Conservation (phyloP, 2,329 filamentous ascomycete genomes). For the Aspergillus sp. region DNA sequence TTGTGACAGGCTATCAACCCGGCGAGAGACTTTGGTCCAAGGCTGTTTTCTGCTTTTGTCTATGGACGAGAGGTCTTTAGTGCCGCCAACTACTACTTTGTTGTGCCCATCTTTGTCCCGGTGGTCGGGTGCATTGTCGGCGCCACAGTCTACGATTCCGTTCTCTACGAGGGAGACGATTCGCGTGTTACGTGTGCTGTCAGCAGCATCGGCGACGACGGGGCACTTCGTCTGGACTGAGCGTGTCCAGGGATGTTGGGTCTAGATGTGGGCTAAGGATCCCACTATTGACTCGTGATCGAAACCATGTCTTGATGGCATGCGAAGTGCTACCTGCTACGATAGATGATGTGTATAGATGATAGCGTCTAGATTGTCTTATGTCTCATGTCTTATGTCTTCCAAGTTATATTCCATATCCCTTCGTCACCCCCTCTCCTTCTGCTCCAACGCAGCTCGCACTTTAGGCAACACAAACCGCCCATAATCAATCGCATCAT, state of each 20-base stretch:
- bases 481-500: slow-evolving; percentile 60
- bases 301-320: not conserved
- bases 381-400: too few relatives aligned
- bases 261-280: too few relatives aligned
- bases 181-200: slow-evolving; percentile 28
- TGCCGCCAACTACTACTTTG: slow-evolving; percentile 25
- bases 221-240: slow-evolving; percentile 22
- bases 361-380: not conserved
- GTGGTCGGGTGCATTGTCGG: slow-evolving; percentile 26
- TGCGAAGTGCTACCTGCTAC: not conserved
- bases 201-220: slow-evolving; percentile 20
- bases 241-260: too few relatives aligned
- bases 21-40: slow-evolving; percentile 28
- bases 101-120: slow-evolving; percentile 28
- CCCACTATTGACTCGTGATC: not conserved
- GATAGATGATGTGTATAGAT: too few relatives aligned
- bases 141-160: slow-evolving; percentile 23
- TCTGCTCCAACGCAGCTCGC: slow-evolving; percentile 24
- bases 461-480: slow-evolving; percentile 55
- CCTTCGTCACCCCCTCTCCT: too few relatives aligned
- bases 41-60: slow-evolving; percentile 28
- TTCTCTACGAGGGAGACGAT: slow-evolving; percentile 28
- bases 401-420: too few relatives aligned
- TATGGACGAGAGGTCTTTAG: slow-evolving; percentile 30
- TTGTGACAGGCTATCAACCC: slow-evolving; percentile 27